Evolutionary conservation across 495 filamentous ascomycete genomes (phyloP).

Genomic region (Podospora pseudoanserina): DNA sequence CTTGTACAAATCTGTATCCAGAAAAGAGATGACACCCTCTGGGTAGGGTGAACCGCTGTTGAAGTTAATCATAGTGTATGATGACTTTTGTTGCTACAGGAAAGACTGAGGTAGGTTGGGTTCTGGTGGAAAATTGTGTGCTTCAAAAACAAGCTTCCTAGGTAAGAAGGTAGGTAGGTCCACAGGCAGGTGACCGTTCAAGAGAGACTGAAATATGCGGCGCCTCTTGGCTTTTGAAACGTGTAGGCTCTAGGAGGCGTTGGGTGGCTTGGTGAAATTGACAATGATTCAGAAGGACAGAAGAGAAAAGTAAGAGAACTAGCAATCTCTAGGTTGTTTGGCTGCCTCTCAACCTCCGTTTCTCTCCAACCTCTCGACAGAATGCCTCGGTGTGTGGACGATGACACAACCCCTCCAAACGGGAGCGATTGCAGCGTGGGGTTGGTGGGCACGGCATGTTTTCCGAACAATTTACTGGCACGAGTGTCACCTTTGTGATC

Average conservation of each 20-base stretch:
- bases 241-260: not conserved
- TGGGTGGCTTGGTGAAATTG: not conserved
- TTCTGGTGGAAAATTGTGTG: not conserved
- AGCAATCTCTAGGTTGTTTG: not conserved
- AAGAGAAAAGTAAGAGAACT: not conserved
- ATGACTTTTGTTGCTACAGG: not conserved
- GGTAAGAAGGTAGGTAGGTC: not conserved
- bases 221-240: not conserved
- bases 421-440: not conserved
- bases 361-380: not conserved
- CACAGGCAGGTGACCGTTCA: not conserved
- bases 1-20: slow-evolving; percentile 98
- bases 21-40: slow-evolving; percentile 79
- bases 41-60: slow-evolving; percentile 55
- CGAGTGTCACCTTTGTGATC: not conserved
- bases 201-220: not conserved
- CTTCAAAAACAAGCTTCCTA: not conserved
- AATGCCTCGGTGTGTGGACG: slow-evolving; percentile 6
- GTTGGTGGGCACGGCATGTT: not conserved
- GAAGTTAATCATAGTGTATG: slow-evolving; percentile 45
- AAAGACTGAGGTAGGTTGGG: not conserved
- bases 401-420: slow-evolving; percentile 5
- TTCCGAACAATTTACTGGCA: not conserved
- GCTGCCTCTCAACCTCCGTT: not conserved
- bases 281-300: not conserved